Evolutionary conservation across 352 stramenopile species (phyloP).

Genomic region (Phytophthora kernoviae): DNA sequence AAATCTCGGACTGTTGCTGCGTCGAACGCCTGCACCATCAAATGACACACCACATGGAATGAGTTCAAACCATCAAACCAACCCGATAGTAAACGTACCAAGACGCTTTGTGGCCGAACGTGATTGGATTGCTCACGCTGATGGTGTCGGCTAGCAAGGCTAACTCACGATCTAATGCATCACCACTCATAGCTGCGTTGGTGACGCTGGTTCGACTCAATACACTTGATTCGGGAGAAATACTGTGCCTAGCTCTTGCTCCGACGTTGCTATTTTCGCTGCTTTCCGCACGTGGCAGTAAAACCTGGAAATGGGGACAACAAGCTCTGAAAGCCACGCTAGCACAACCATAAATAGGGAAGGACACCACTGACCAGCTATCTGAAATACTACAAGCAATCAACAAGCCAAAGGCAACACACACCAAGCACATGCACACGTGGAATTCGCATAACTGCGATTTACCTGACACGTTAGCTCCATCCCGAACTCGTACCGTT

Average conservation of each 20-base stretch:
- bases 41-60: slow-evolving; percentile 2
- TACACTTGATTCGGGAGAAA: no score
- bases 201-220: no score
- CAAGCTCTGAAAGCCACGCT: background rate
- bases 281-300: background rate
- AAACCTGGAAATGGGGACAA: background rate
- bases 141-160: slow-evolving; percentile 74
- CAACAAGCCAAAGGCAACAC: slow-evolving; percentile 12
- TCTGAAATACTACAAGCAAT: background rate
- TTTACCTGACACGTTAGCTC: slow-evolving; percentile 25
- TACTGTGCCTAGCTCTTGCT: background rate
- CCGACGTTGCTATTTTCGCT: background rate
- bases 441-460: slow-evolving; percentile 30
- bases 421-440: slow-evolving; percentile 29
- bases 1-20: slow-evolving; percentile 38
- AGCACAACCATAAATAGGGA: slow-evolving; percentile 15
- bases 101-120: slow-evolving; percentile 67
- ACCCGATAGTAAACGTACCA: slow-evolving; percentile 46
- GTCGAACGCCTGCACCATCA: slow-evolving; percentile 55
- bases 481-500: slow-evolving; percentile 1
- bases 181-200: slow-evolving; percentile 26
- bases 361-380: background rate
- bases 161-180: slow-evolving; percentile 73
- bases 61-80: background rate
- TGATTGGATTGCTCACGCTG: slow-evolving; percentile 79